These are phyloP conservation scores for Nothopassalora personata DNA, from an alignment of 2,329 filamentous ascomycete genomes.

Conservation along the genomic window DNA sequence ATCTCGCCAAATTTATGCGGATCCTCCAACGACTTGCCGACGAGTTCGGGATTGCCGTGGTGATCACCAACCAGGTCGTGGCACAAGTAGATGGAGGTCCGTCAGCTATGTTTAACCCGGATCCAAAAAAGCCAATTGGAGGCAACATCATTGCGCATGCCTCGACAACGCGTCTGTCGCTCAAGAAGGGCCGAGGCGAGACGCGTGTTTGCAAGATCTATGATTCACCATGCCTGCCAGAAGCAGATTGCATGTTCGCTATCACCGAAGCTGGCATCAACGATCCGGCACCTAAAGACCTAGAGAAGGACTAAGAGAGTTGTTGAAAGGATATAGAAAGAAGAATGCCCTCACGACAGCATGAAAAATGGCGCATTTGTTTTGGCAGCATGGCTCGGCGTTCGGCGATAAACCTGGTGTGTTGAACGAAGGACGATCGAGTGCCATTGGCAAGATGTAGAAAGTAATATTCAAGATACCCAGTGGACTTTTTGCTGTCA, in stretches of 20 bases:
- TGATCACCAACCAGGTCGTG: conserved; percentile 98
- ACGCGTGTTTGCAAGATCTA: conserved; percentile 99
- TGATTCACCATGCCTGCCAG: conserved; percentile 92
- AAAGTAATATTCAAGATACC: background rate
- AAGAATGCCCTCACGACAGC: background rate
- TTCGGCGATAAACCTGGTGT: background rate
- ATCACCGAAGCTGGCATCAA: conserved; percentile 97
- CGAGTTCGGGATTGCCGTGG: conserved; percentile 91
- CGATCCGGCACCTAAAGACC: conserved; percentile 89
- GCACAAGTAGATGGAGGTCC: conserved; percentile 96
- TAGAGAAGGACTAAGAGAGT: conserved; percentile 66
- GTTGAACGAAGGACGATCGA: background rate
- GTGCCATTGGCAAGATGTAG: background rate
- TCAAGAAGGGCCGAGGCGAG: conserved; percentile 93
- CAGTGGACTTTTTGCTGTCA: conserved; percentile 3
- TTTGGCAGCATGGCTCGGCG: conserved; percentile 2
- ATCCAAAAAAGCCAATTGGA: conserved; percentile 98
- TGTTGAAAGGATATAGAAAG: background rate
- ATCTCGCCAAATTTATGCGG: conserved; percentile 83
- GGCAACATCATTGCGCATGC: conserved; percentile 98
- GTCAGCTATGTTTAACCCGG: conserved; percentile 97
- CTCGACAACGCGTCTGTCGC: conserved; percentile 84
- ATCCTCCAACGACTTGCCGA: conserved; percentile 70
- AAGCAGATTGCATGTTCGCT: conserved; percentile 93
- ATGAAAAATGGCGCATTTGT: background rate